Conservation (phyloP, 352 stramenopile genomes). For the Phytophthora fragariaefolia region DNA sequence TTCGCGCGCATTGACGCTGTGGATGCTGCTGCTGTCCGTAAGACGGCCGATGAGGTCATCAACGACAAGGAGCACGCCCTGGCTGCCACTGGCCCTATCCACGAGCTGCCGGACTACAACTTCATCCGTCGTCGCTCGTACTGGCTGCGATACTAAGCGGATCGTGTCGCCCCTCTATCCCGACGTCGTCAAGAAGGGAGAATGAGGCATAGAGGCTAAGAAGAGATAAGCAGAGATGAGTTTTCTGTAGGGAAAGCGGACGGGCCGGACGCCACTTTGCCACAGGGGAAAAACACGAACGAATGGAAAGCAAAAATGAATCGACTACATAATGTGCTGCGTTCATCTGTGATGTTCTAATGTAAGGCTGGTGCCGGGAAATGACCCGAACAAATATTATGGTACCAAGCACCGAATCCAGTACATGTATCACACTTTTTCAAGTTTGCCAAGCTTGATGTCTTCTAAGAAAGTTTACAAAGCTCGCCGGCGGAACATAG, state of each 20-base stretch:
- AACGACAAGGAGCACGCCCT: constrained; percentile 99
- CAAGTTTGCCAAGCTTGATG: constrained; percentile 42
- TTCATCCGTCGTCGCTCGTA: constrained; percentile 99
- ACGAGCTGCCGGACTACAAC: constrained; percentile 99
- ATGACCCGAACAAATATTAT: too few species aligned
- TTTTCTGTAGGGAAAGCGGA: constrained; percentile 43
- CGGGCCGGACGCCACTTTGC: constrained; percentile 38
- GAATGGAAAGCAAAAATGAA: constrained; percentile 41
- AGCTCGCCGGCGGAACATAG: constrained; percentile 42
- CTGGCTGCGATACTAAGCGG: constrained; percentile 94
- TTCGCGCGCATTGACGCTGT: constrained; percentile 99
- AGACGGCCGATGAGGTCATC: constrained; percentile 90
- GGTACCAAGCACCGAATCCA: constrained; percentile 54
- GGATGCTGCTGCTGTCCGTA: constrained; percentile 93
- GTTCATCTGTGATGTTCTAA: constrained; percentile 6
- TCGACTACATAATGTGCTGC: constrained; percentile 24
- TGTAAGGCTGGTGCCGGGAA: constrained; percentile 3
- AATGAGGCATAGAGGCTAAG: constrained; percentile 43
- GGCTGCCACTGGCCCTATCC: constrained; percentile 96
- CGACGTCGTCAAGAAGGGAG: constrained; percentile 37
- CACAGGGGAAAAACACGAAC: constrained; percentile 33
- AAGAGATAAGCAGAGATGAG: constrained; percentile 33
- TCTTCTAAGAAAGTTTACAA: constrained; percentile 46
- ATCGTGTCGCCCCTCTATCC: constrained; percentile 25
- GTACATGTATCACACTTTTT: constrained; percentile 52